A percentile compares a stretch with the other conserved stretches of the same genome.
These are phyloP conservation scores for Cladophialophora yegresii DNA, from an alignment of 2,329 filamentous ascomycete genomes.

Conservation along the genomic window DNA sequence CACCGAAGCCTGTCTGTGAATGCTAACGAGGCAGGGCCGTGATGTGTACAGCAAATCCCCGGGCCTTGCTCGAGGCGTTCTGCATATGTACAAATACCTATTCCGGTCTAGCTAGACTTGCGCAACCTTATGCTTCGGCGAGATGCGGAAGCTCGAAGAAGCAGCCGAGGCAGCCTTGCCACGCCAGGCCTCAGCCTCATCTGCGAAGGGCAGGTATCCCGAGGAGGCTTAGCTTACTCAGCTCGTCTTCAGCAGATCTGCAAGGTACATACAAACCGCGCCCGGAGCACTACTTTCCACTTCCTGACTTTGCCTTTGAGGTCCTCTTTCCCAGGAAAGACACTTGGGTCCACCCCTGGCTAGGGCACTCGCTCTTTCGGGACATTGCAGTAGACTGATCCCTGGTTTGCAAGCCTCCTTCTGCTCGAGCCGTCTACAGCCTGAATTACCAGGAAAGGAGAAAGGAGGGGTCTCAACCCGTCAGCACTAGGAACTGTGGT, in stretches of 20 bases:
- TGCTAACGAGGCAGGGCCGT: neutral
- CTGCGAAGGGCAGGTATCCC: neutral
- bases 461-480: neutral
- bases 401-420: neutral
- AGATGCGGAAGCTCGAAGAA: neutral
- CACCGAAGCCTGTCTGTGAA: neutral
- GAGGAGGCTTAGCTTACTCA: slow-evolving; percentile 1
- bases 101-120: neutral
- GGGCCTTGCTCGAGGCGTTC: neutral
- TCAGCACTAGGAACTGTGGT: neutral
- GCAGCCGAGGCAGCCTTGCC: neutral
- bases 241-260: neutral
- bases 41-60: neutral
- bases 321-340: neutral
- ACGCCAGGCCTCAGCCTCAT: neutral
- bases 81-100: slow-evolving; percentile 8
- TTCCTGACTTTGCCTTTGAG: neutral
- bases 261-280: neutral
- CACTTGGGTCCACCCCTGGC: neutral
- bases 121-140: neutral
- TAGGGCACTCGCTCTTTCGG: neutral
- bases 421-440: neutral
- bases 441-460: neutral
- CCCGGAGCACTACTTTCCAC: neutral
- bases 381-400: neutral